Evolutionary conservation across 208 protist species (phyloP).

Genomic region (Acanthamoeba royreba): DNA sequence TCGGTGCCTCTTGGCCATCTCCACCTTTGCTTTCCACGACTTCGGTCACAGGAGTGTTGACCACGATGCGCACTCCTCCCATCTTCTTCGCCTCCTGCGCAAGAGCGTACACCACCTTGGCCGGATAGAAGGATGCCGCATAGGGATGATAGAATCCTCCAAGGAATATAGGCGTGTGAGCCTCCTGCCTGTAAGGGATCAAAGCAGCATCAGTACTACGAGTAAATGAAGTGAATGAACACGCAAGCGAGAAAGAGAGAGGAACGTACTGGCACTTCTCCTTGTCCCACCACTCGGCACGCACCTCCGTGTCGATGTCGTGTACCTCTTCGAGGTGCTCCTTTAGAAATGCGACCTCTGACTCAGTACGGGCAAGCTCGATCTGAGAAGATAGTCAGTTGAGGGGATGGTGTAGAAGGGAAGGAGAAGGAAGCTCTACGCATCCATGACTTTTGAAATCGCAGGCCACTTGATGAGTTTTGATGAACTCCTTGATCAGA

Average conservation of each 20-base stretch:
- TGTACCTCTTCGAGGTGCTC: not conserved
- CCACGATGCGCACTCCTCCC: not conserved
- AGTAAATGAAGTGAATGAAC: too few relatives aligned
- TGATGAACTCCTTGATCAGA: not conserved
- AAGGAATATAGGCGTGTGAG: not conserved
- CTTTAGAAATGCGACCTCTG: not conserved
- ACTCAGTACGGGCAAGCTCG: too few relatives aligned
- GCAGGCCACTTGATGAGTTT: not conserved
- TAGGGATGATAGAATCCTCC: not conserved
- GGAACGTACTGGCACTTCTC: not conserved
- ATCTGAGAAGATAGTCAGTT: too few relatives aligned
- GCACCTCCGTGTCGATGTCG: not conserved
- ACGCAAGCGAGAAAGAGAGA: too few relatives aligned
- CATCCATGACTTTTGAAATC: not conserved
- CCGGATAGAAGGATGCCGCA: not conserved
- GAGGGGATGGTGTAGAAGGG: too few relatives aligned
- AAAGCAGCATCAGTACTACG: too few relatives aligned
- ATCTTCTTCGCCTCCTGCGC: not conserved
- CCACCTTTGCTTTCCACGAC: not conserved
- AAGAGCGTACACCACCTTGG: conserved; percentile 13
- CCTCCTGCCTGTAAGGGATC: too few relatives aligned
- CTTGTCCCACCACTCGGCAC: not conserved
- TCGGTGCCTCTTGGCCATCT: not conserved
- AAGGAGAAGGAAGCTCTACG: not conserved
- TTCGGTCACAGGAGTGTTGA: not conserved